Base-by-base conservation (phyloP, 805 yeast species). In the Kodamaea nitidulidarum region DNA sequence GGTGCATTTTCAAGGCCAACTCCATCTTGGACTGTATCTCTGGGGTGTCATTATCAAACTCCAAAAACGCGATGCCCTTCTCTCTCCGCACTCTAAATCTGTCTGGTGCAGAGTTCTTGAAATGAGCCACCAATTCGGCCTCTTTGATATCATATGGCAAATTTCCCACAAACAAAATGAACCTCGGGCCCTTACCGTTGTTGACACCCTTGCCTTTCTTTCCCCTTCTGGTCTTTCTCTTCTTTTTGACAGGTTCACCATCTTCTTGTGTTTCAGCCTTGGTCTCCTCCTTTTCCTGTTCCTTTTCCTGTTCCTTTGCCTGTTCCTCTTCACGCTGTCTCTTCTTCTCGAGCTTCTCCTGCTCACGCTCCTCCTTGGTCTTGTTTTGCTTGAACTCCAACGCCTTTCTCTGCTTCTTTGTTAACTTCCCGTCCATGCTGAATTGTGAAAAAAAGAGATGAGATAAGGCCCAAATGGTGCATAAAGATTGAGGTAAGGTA, bases 1-100 rank as follows among this genome's bases (percentile, higher is more conserved):
- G 95, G 60, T 93, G 96, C 70, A 85, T 75, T 46, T 83, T 70
- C 50, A 93, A 70, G 0, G 97, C 97, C 33, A 77, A 71, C 52
- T 88, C 96, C 81, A 93, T 81, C 44, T 82, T 76, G 44, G 79
- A 75, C 50, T 84, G 84, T 29, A 90, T 86, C 44, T 82, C 85
- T 14, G 63, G 67, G 29, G 70, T 63, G 36, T 70, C 76, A 40
- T 63, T 67, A 44, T 66, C 81, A 52, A 88, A 93, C 59, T 93
- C 98, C 45, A 90, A 58, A 54, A 90, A 90, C 8, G 96, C 96
- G 55, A 90, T 88, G 10, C 96, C 96, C 62, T 87, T 88, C 36
- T 85, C 95, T 11, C 67, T 67, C 58, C 98, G 77, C 32, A 87
- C 64, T 56, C 98, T 79, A 38, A 93, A 70, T 44, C 75, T 70